Conservation (phyloP, 2,329 filamentous ascomycete species). For the Balansia obtecta region DNA sequence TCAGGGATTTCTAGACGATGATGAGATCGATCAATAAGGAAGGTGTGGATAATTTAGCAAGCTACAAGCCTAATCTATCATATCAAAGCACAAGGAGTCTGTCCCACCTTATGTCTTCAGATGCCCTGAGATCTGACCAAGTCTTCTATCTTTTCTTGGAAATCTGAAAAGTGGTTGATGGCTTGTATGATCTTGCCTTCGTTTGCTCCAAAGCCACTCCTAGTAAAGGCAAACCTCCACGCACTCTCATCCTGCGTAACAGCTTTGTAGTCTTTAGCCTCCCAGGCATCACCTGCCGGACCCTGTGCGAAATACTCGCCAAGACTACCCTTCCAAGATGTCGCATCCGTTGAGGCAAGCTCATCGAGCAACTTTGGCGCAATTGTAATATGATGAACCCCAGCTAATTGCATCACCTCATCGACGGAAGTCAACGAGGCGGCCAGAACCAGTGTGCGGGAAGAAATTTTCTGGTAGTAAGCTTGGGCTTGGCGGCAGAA, state of each 20-base stretch:
- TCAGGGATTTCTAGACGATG: too few relatives aligned
- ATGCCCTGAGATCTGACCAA: background rate
- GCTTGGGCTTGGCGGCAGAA: conserved; percentile 38
- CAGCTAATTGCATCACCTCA: conserved; percentile 46
- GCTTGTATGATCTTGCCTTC: conserved; percentile 41
- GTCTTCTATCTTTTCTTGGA: conserved; percentile 38
- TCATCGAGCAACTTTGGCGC: conserved; percentile 37
- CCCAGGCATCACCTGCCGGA: conserved; percentile 16
- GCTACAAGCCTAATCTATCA: too few relatives aligned
- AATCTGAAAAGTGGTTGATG: conserved; percentile 45
- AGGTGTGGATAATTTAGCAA: too few relatives aligned
- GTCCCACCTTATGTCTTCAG: background rate
- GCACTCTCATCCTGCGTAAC: conserved; percentile 27
- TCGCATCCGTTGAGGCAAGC: conserved; percentile 26
- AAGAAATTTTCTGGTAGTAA: conserved; percentile 32
- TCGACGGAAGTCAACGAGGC: conserved; percentile 44
- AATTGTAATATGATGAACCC: conserved; percentile 47
- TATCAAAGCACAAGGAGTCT: background rate
- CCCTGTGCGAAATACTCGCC: conserved; percentile 14
- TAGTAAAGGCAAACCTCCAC: conserved; percentile 38
- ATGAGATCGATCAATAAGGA: too few relatives aligned
- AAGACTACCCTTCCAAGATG: conserved; percentile 6
- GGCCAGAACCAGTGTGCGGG: conserved; percentile 38
- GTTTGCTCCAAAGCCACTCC: conserved; percentile 31
- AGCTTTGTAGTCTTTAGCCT: conserved; percentile 11